phyloP scores from a whole-genome alignment of 106 monocot genomes.

The Dioscorea alata region DNA sequence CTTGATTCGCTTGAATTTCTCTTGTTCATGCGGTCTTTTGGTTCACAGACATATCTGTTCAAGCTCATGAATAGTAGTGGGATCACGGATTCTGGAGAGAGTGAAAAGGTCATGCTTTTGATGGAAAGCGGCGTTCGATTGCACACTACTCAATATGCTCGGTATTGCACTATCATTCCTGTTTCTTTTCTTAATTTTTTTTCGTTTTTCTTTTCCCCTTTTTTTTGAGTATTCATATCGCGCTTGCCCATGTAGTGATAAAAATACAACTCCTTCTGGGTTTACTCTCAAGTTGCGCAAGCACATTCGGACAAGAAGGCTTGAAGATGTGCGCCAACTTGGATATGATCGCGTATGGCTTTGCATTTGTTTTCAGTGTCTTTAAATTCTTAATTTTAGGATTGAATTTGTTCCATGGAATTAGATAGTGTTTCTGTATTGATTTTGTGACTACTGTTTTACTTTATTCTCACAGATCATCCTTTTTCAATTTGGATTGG shows the following conservation, averaged over 20 bases:
- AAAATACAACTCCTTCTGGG: slow-evolving; percentile 92
- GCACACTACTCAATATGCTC: slow-evolving; percentile 86
- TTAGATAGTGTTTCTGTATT: too few relatives aligned
- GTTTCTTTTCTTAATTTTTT: neutral
- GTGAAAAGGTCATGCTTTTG: slow-evolving; percentile 88
- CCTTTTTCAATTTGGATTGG: slow-evolving; percentile 94
- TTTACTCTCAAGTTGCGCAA: slow-evolving; percentile 95
- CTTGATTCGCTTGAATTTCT: neutral
- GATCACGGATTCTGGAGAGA: slow-evolving; percentile 92
- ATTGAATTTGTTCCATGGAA: too few relatives aligned
- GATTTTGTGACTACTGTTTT: neutral
- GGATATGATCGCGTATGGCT: slow-evolving; percentile 89
- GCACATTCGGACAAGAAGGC: slow-evolving; percentile 86
- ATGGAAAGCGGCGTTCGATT: slow-evolving; percentile 96
- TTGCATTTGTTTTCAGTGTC: neutral
- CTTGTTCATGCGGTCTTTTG: neutral
- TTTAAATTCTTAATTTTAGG: too few relatives aligned
- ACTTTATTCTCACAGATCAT: slow-evolving; percentile 60
- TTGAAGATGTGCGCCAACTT: slow-evolving; percentile 95
- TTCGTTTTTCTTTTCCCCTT: neutral
- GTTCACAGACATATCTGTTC: slow-evolving; percentile 79
- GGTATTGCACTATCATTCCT: slow-evolving; percentile 22
- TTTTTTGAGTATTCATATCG: neutral
- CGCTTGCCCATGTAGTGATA: slow-evolving; percentile 50
- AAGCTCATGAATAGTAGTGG: slow-evolving; percentile 99